phyloP scores from a whole-genome alignment of 2,329 filamentous ascomycete species.

The Fusarium vanettenii region DNA sequence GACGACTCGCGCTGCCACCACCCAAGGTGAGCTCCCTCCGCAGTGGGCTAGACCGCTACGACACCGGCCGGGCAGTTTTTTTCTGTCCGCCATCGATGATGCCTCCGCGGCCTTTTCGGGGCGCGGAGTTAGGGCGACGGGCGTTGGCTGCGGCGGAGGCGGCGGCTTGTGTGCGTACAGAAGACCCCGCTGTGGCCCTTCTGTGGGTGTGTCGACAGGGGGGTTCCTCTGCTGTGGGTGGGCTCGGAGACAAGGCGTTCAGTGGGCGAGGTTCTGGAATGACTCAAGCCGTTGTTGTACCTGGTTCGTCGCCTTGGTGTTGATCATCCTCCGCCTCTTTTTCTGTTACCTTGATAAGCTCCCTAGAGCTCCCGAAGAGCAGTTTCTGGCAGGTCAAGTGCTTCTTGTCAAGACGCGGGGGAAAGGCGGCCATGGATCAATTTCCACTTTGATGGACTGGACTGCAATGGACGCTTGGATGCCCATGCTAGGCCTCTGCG shows the following conservation, averaged over 20 bases:
- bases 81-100: constrained; percentile 19
- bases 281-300: constrained; percentile 37
- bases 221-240: constrained; percentile 30
- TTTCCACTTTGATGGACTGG: not conserved
- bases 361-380: constrained; percentile 26
- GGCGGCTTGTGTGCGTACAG: constrained; percentile 6
- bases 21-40: constrained; percentile 17
- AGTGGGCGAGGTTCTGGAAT: constrained; percentile 40
- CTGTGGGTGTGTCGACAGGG: constrained; percentile 39
- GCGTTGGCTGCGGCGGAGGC: constrained; percentile 21
- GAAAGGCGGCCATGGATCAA: constrained; percentile 19
- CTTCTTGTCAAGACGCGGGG: not conserved
- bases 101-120: constrained; percentile 34
- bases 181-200: constrained; percentile 27
- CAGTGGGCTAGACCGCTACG: constrained; percentile 4
- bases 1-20: constrained; percentile 4
- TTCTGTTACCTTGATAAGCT: constrained; percentile 25
- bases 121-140: constrained; percentile 36
- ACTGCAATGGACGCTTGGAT: constrained; percentile 3
- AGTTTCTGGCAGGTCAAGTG: constrained; percentile 15
- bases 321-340: constrained; percentile 25
- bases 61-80: not conserved
- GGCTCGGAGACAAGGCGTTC: constrained; percentile 30
- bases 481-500: constrained; percentile 2
- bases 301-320: constrained; percentile 4